These are phyloP conservation scores for Tympanopsis confertula DNA, from an alignment of 2,329 filamentous ascomycete species.

Conservation along the genomic window DNA sequence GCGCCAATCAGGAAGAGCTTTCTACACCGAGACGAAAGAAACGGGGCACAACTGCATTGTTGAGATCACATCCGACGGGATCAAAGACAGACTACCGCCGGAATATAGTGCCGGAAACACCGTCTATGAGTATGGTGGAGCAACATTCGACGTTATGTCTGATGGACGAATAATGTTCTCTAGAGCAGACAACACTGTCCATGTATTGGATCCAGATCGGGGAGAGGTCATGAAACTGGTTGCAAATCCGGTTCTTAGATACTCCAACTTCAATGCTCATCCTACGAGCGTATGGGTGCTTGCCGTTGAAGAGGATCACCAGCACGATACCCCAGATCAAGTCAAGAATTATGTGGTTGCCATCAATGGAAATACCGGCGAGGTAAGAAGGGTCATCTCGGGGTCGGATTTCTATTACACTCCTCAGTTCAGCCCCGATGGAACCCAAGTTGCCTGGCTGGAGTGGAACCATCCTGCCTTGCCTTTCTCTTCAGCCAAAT, in stretches of 20 bases:
- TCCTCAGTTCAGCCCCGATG: constrained; percentile 34
- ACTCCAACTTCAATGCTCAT: constrained; percentile 32
- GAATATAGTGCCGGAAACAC: constrained; percentile 28
- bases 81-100: constrained; percentile 27
- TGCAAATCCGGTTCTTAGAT: constrained; percentile 20
- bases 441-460: constrained; percentile 33
- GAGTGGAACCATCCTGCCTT: constrained; percentile 43
- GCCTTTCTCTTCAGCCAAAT: constrained; percentile 33
- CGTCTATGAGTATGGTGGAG: constrained; percentile 42
- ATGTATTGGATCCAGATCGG: constrained; percentile 24
- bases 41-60: constrained; percentile 31
- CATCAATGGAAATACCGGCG: constrained; percentile 26
- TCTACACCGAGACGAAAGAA: constrained; percentile 22
- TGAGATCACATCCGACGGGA: constrained; percentile 19
- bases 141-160: constrained; percentile 23
- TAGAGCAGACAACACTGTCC: constrained; percentile 28
- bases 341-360: constrained; percentile 25
- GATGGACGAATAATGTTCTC: constrained; percentile 32
- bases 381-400: constrained; percentile 22
- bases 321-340: constrained; percentile 14
- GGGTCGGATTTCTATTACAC: constrained; percentile 40
- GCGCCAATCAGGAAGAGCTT: constrained; percentile 16
- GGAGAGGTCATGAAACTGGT: constrained; percentile 19
- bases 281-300: constrained; percentile 27
- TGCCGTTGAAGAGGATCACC: constrained; percentile 39